Evolutionary conservation across 225 moss, liverwort and hornwort genomes (phyloP), one percentile per base, ranked within the genome.

Genomic region (Marchantia polymorpha): DNA sequence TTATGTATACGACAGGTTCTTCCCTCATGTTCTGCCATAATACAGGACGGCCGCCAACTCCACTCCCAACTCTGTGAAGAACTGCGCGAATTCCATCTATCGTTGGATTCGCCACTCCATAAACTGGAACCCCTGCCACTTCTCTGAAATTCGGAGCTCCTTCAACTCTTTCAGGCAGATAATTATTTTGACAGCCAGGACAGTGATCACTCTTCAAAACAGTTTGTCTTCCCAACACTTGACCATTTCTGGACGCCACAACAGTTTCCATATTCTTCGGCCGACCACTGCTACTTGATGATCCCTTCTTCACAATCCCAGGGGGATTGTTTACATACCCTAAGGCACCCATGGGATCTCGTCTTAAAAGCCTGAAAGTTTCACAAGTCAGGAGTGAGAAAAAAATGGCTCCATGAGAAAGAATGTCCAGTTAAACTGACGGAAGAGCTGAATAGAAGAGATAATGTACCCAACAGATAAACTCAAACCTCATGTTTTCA

Each of bases 21-120:
- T 99, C 99, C 82, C 99, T 91, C 99, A 99, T 99, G 66, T 99
- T 99, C 69, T 99, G 99, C 99, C 99, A 99, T 77, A 99, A 85
- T 50, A 99, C 95, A 66, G 84, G 92, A 67, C 95, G 93, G 52
- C 89, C 93, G 75, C 83, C 85, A 52, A 88, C 85, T 78, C 89
- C 95, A 86, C 92, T 92, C 79, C 89, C 93, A 86, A 99, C 91
- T 85, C 95, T 89, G 73, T 92, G 93, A 52, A 99, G 90, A 73
- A 99, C 99, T 82, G 99, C 93, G 66, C 95, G 89, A 73, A 99
- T 99, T 64, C 99, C 99, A 76, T 95, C 93, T 69, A 92, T 82
- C 51, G 99, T 99, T 83, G 99, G 99, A 82, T 99, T 99, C 64
- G 99, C 99, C 65, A 99, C 99, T 69, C 99, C 99, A 74, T 92